A percentile compares a stretch with the other conserved stretches of the same genome.
phyloP scores from a whole-genome alignment of 2,329 filamentous ascomycete species.

The Exophiala aquamarina region DNA sequence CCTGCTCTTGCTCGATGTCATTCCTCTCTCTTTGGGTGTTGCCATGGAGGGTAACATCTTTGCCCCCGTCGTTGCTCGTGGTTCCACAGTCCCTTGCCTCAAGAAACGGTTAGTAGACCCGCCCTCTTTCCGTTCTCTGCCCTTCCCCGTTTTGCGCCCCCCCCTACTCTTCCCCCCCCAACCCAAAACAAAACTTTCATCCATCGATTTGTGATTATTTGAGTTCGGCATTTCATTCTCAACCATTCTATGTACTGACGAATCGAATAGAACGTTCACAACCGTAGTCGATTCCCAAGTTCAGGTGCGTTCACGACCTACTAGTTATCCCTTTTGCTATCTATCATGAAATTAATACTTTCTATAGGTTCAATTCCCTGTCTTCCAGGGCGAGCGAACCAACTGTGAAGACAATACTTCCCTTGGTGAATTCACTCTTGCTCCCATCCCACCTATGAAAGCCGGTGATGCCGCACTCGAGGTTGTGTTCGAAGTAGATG shows the following conservation, averaged over 20 bases:
- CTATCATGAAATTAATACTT: conserved; percentile 59
- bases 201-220: too few relatives aligned
- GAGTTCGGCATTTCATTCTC: too few relatives aligned
- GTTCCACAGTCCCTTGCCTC: conserved; percentile 72
- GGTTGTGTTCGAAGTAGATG: conserved; percentile 98
- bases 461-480: conserved; percentile 96
- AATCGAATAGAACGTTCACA: conserved; percentile 80
- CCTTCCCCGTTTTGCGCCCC: too few relatives aligned
- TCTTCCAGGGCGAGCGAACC: conserved; percentile 93
- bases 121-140: too few relatives aligned
- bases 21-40: conserved; percentile 94
- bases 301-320: not conserved
- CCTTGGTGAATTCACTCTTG: conserved; percentile 93
- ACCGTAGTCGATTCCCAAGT: conserved; percentile 64
- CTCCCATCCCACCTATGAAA: conserved; percentile 81
- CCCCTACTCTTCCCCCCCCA: too few relatives aligned
- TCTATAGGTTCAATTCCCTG: conserved; percentile 84
- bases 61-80: conserved; percentile 83
- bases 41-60: conserved; percentile 99
- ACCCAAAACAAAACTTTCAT: too few relatives aligned
- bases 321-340: not conserved
- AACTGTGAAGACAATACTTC: conserved; percentile 99
- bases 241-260: too few relatives aligned
- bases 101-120: conserved; percentile 66
- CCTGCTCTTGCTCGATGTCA: conserved; percentile 92